Evolutionary conservation across 2,329 filamentous ascomycete genomes (phyloP).

Genomic region (Exserohilum rostratum): DNA sequence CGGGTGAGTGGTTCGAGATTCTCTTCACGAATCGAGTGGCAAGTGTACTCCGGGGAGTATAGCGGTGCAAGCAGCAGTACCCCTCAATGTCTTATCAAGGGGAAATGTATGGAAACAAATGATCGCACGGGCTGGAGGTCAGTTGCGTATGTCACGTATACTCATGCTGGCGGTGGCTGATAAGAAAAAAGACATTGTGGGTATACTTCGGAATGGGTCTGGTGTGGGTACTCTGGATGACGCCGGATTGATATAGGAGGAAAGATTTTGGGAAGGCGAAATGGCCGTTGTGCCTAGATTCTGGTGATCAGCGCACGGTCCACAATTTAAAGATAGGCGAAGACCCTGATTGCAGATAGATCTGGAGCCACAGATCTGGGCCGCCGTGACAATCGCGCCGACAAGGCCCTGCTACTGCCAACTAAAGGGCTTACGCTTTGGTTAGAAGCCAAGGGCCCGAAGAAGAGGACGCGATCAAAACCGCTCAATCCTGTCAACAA

Average conservation of each 20-base stretch:
- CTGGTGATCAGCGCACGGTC: slow-evolving; percentile 1
- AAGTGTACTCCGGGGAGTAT: slow-evolving; percentile 1
- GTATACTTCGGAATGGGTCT: slow-evolving; percentile 3
- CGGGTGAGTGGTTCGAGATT: neutral
- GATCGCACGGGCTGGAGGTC: slow-evolving; percentile 18
- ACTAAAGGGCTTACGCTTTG: neutral
- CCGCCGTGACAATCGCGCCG: neutral
- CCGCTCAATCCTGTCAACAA: no score
- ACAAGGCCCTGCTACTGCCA: neutral
- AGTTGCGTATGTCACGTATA: slow-evolving; percentile 44
- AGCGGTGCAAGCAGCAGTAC: neutral
- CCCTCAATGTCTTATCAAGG: slow-evolving; percentile 1
- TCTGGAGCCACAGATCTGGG: neutral
- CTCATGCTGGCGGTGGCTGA: slow-evolving; percentile 30
- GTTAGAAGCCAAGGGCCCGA: no score
- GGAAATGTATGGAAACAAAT: slow-evolving; percentile 5
- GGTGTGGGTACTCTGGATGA: slow-evolving; percentile 7
- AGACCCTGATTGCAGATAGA: slow-evolving; percentile 1
- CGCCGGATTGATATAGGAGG: slow-evolving; percentile 5
- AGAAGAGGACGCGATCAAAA: no score
- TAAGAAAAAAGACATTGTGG: slow-evolving; percentile 37
- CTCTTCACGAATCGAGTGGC: slow-evolving; percentile 2
- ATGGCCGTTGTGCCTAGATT: slow-evolving; percentile 2
- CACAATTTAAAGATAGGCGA: slow-evolving; percentile 2
- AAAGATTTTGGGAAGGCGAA: slow-evolving; percentile 6